Evolutionary conservation across 352 stramenopile genomes (phyloP), one percentile per base, ranked within the genome.

Genomic region (Phytophthora hybrid): DNA sequence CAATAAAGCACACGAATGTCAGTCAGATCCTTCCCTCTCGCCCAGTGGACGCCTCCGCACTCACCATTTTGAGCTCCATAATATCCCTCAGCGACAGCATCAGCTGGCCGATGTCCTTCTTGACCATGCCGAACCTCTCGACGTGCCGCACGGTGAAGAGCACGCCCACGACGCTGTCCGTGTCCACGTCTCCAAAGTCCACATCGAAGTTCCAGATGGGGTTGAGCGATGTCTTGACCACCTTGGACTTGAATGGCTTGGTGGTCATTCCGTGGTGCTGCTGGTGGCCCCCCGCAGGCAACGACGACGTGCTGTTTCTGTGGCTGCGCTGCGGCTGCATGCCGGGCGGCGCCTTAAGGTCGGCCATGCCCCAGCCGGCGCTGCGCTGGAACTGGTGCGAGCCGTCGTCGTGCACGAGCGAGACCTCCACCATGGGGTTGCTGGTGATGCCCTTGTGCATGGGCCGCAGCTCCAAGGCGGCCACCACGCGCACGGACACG

Each of bases 151-250:
- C 85, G 14, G 86, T 84, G 60, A 93, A 85, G 46, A 88, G 68
- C 55, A 94, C 87, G 29, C 87, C 87, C 49, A 91, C 71, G 54
- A 93, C 84, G 47, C 73, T 82, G 32, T 93, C 84, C 7, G 76
- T 84, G 67, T 93, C 85, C 19, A 92, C 83, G 66, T 93, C 85
- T 26, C 87, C 87, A 75, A 94, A 94, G 71, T 94, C 87, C 51
- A 92, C 84, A 65, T 93, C 84, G 52, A 94, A 85, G 70, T 93
- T 91, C 87, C 87, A 94, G 58, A 93, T 91, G 39, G 87, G 87
- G 68, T 94, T 93, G 21, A 94, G 78, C 46, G 87, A 90, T 57
- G 79, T 91, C 78, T 88, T 89, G 58, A 93, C 78, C 46, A 93
- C 66, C 39, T 75, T 82, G 23, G 82, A 88, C 57, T 80, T 80